A percentile compares a stretch with the other conserved stretches of the same genome.
phyloP scores from a whole-genome alignment of 345 rosid species.

The Populus alba region DNA sequence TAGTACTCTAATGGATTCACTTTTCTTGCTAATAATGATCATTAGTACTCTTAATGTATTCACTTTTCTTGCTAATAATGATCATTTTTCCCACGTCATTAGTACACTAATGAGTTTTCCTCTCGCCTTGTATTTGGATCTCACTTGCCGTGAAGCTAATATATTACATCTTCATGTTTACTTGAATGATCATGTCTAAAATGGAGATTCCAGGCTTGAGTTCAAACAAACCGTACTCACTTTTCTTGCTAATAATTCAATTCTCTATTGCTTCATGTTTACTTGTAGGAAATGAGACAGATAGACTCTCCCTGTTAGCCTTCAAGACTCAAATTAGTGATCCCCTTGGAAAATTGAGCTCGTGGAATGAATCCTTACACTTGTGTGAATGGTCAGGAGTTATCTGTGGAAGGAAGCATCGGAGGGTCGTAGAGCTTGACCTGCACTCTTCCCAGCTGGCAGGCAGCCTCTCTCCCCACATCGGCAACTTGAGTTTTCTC shows the following conservation, averaged over 20 bases:
- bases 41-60: no score
- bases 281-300: not conserved
- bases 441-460: not conserved
- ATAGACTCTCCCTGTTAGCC: not conserved
- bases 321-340: slow-evolving; percentile 2
- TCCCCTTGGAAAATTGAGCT: not conserved
- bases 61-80: no score
- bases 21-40: no score
- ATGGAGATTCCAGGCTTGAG: no score
- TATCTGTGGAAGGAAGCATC: not conserved
- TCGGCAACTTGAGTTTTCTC: not conserved
- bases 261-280: not conserved
- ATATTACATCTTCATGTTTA: no score
- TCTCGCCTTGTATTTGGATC: no score
- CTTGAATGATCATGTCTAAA: no score
- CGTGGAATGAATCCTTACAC: slow-evolving; percentile 9
- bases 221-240: not conserved
- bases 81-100: no score
- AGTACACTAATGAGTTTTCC: no score
- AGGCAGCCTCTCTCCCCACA: not conserved
- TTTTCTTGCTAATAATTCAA: not conserved
- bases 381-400: slow-evolving; percentile 5
- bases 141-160: no score
- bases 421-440: not conserved
- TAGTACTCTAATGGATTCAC: no score